Percentiles rank a stretch among this genome's conserved stretches.
Conservation (phyloP, 23 red algal species). For the Porphyridium purpureum region DNA sequence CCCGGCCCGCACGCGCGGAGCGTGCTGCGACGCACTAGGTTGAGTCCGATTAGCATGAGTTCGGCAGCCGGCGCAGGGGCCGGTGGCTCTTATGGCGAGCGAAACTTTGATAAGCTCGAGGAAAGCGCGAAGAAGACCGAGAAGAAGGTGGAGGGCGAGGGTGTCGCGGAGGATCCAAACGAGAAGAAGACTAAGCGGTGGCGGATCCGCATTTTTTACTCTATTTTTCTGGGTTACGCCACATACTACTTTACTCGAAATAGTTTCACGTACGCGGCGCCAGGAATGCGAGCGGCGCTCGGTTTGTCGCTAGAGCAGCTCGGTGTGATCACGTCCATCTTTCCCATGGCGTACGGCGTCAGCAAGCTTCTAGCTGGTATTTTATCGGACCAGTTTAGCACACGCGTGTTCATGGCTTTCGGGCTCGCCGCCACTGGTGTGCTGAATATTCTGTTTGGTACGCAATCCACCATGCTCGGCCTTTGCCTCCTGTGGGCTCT, state of each 20-base stretch:
- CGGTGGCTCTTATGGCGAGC: no score
- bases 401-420: slow-evolving; percentile 79
- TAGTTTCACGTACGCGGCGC: slow-evolving; percentile 96
- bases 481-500: slow-evolving; percentile 70
- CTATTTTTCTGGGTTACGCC: slow-evolving; percentile 95
- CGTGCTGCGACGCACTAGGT: no score
- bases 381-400: slow-evolving; percentile 84
- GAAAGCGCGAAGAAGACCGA: no score
- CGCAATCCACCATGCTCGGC: slow-evolving; percentile 50
- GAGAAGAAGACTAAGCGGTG: slow-evolving; percentile 9
- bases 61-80: no score
- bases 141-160: neutral
- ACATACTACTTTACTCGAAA: slow-evolving; percentile 97
- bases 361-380: slow-evolving; percentile 91
- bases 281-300: slow-evolving; percentile 68
- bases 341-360: slow-evolving; percentile 92
- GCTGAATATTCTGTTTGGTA: slow-evolving; percentile 95
- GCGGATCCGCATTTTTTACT: slow-evolving; percentile 90
- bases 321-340: slow-evolving; percentile 87
- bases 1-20: no score
- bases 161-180: neutral
- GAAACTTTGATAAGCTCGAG: no score
- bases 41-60: no score
- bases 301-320: slow-evolving; percentile 84
- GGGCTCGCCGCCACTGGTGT: slow-evolving; percentile 80